Percentiles rank a stretch among this genome's conserved stretches.
Evolutionary conservation across 208 protist genomes (phyloP).

Genomic region (Trypanosoma rangeli): DNA sequence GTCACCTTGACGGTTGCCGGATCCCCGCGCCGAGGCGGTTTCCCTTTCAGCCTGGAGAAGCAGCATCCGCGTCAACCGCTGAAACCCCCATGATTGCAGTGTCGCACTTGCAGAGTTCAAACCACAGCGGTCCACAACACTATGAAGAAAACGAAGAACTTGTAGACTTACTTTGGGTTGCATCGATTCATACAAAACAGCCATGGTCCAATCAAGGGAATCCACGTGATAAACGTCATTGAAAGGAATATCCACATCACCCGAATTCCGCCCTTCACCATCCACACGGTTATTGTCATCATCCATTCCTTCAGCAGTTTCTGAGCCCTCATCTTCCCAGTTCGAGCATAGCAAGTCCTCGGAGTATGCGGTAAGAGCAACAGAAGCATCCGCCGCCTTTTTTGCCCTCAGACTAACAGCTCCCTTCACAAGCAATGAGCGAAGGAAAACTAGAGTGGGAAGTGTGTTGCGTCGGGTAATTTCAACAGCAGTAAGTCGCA

Average conservation of each 20-base stretch:
- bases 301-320: constrained; percentile 2
- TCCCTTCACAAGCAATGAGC: constrained; percentile 36
- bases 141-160: constrained; percentile 57
- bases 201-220: constrained; percentile 68
- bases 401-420: constrained; percentile 26
- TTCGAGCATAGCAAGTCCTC: constrained; percentile 27
- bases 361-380: constrained; percentile 20
- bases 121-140: constrained; percentile 58
- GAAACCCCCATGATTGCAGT: constrained; percentile 67
- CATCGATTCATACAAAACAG: constrained; percentile 39
- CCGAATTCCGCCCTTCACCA: constrained; percentile 4
- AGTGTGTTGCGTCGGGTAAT: constrained; percentile 27
- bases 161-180: constrained; percentile 32
- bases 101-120: constrained; percentile 30
- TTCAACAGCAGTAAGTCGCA: constrained; percentile 43
- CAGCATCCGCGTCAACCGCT: constrained; percentile 51
- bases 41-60: constrained; percentile 50
- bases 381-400: constrained; percentile 20
- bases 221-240: constrained; percentile 34
- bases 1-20: constrained; percentile 8
- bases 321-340: constrained; percentile 40
- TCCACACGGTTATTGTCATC: constrained; percentile 6
- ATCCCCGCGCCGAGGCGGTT: background rate
- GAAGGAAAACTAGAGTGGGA: constrained; percentile 33
- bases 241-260: constrained; percentile 12